Evolutionary conservation across 2,329 filamentous ascomycete genomes (phyloP).

Genomic region (Xylaria polymorpha): DNA sequence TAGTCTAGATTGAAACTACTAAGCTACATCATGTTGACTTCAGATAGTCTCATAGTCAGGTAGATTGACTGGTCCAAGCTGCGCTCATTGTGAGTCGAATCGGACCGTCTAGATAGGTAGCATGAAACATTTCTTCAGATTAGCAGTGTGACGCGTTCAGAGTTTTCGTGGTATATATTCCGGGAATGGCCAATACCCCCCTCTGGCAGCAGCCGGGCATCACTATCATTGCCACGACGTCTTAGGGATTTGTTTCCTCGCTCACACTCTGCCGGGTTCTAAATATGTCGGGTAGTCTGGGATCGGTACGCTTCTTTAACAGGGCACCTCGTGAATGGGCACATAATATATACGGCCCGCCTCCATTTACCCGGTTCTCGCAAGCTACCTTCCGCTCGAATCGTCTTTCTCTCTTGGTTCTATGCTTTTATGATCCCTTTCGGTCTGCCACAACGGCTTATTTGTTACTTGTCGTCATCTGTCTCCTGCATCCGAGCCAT

Average conservation of each 20-base stretch:
- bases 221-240: background rate
- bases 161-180: slow-evolving; percentile 10
- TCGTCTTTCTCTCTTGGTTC: slow-evolving; percentile 18
- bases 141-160: background rate
- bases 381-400: slow-evolving; percentile 32
- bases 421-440: slow-evolving; percentile 33
- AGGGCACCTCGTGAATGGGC: slow-evolving; percentile 11
- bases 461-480: slow-evolving; percentile 11
- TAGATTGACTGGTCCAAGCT: slow-evolving; percentile 42
- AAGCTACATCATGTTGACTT: slow-evolving; percentile 35
- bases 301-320: slow-evolving; percentile 13
- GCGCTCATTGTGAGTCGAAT: slow-evolving; percentile 44
- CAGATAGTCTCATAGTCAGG: slow-evolving; percentile 40
- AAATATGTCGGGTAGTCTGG: background rate
- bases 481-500: background rate
- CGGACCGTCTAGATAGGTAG: slow-evolving; percentile 45
- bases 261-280: slow-evolving; percentile 21
- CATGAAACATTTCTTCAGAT: slow-evolving; percentile 37
- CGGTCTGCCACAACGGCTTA: slow-evolving; percentile 11
- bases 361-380: slow-evolving; percentile 35
- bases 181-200: background rate
- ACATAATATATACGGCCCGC: slow-evolving; percentile 29
- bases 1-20: slow-evolving; percentile 48
- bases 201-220: background rate
- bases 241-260: background rate